Evolutionary conservation across 2,329 filamentous ascomycete genomes (phyloP), one percentile per base, ranked within the genome.

Genomic region (Talaromyces funiculosus): DNA sequence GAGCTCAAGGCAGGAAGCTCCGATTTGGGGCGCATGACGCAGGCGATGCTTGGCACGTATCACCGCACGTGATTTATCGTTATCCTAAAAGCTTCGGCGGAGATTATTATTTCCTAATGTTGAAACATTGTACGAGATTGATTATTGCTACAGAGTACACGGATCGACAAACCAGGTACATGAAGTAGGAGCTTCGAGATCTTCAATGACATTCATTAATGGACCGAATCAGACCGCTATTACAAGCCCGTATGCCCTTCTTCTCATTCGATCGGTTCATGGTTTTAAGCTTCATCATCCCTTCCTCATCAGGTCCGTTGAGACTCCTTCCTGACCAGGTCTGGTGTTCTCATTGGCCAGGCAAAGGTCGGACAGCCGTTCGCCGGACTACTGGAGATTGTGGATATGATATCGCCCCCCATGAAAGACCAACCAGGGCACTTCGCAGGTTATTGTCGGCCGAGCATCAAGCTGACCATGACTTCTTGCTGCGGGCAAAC

Each of bases 1-100:
- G 29, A 53, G 29, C 49, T 53, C 43, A 7, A 47, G 45, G 45
- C 45, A 49, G 45, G n/a, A 33, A 35, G 47, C 47, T 51, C n/a
- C 47, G 29, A 51, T 51, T n/a, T 29, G 47, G 47, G 26, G 40
- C 55, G 33, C 45, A 51, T 51, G 43, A 58, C 43, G 57, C 57
- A 59, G 45, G 35, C 22, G n/a, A 20, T 26, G 54, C 49, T 45
- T 60, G 45, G 47, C 45, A 54, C 33, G 24, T 33, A 37, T 33
- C 37, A 35, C 16, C n/a, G 29, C 56, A 58, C 56, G 56, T 59
- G 56, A 59, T 51, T 51, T 35, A 49, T 31, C 24, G 22, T 9
- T 29, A 7, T 31, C 42, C 42, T 24, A 24, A 8, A 26, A 16
- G 43, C 43, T 31, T 47, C 43, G 24, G 29, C 43, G 42, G 12